Conservation (phyloP, 2,329 filamentous ascomycete species). For the Mariannaea sp. region DNA sequence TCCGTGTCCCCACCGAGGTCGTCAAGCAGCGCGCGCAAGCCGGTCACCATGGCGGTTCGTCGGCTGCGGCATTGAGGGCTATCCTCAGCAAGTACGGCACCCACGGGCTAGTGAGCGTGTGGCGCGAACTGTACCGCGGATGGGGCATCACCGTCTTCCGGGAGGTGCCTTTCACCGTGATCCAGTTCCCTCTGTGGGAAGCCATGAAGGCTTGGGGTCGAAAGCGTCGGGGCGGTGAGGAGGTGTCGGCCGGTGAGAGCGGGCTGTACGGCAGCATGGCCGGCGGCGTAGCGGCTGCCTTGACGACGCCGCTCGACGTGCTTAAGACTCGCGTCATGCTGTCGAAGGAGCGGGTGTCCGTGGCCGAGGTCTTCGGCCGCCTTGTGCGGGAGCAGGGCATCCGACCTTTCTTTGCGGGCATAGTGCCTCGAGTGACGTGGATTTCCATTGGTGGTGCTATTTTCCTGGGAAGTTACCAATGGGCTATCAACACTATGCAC, state of each 20-base stretch:
- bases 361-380: slow-evolving; percentile 61
- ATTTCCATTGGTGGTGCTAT: slow-evolving; percentile 94
- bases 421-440: slow-evolving; percentile 87
- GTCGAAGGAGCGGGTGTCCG: slow-evolving; percentile 67
- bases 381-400: slow-evolving; percentile 69
- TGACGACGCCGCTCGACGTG: slow-evolving; percentile 94
- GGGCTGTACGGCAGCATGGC: slow-evolving; percentile 83
- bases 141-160: slow-evolving; percentile 92
- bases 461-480: slow-evolving; percentile 93
- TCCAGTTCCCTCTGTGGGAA: slow-evolving; percentile 98
- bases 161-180: slow-evolving; percentile 95
- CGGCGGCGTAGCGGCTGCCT: slow-evolving; percentile 81
- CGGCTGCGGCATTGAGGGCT: slow-evolving; percentile 67
- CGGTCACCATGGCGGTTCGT: slow-evolving; percentile 74
- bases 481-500: slow-evolving; percentile 74
- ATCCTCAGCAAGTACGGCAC: slow-evolving; percentile 62
- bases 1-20: slow-evolving; percentile 94
- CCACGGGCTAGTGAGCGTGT: slow-evolving; percentile 62
- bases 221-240: slow-evolving; percentile 44
- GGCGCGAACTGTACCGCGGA: slow-evolving; percentile 86
- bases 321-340: slow-evolving; percentile 98
- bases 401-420: slow-evolving; percentile 73
- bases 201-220: slow-evolving; percentile 77
- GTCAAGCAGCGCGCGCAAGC: slow-evolving; percentile 97
- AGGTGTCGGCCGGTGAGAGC: slow-evolving; percentile 75